These are phyloP conservation scores for Neoboletus brunneissimus DNA, from an alignment of 768 basidiomycete genomes.

Conservation along the genomic window DNA sequence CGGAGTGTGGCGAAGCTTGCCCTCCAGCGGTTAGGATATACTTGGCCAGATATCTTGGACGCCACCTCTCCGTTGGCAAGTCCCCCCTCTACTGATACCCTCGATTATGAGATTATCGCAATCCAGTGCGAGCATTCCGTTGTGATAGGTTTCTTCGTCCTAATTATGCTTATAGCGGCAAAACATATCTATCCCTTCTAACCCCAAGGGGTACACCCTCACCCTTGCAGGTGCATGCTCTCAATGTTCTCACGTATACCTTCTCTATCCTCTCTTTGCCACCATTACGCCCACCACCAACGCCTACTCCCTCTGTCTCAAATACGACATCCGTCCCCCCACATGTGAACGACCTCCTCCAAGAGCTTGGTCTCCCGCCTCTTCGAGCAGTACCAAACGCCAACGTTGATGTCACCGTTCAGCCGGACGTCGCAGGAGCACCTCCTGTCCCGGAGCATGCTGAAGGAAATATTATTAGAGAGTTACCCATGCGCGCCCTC, in stretches of 20 bases:
- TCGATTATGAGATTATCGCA: constrained; percentile 32
- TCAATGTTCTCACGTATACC: constrained; percentile 33
- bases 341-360: constrained; percentile 59
- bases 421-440: constrained; percentile 16
- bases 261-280: constrained; percentile 58
- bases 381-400: constrained; percentile 39
- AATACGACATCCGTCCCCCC: constrained; percentile 36
- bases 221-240: constrained; percentile 58
- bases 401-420: constrained; percentile 19
- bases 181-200: constrained; percentile 52
- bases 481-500: constrained; percentile 64
- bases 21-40: constrained; percentile 36
- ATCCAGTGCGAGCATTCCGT: constrained; percentile 16
- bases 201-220: constrained; percentile 49
- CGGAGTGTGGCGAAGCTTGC: constrained; percentile 24
- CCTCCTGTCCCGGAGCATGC: constrained; percentile 18
- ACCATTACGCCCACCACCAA: constrained; percentile 38
- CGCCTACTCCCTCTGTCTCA: constrained; percentile 28
- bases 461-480: constrained; percentile 42
- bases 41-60: constrained; percentile 46
- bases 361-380: constrained; percentile 60
- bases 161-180: constrained; percentile 19
- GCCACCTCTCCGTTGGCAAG: constrained; percentile 28
- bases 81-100: constrained; percentile 21
- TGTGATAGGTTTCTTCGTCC: neutral